Evolutionary conservation across 2,329 filamentous ascomycete genomes (phyloP).

Genomic region (Hawksworthiomyces lignivorus): DNA sequence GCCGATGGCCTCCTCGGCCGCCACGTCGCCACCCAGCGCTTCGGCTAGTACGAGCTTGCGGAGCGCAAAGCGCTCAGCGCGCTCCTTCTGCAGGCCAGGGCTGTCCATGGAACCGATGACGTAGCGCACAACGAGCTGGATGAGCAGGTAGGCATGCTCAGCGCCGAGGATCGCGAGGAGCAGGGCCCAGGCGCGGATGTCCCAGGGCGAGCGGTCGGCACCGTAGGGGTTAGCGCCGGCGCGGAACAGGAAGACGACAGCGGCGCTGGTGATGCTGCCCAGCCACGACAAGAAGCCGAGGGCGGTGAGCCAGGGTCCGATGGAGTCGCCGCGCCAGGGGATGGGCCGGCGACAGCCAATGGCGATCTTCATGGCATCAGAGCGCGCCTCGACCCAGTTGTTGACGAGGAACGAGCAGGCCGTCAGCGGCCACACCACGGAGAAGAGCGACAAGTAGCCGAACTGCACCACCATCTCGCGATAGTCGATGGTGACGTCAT

Average conservation of each 20-base stretch:
- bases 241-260: slow-evolving; percentile 84
- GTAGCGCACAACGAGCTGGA: slow-evolving; percentile 63
- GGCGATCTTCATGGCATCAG: slow-evolving; percentile 87
- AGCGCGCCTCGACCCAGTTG: slow-evolving; percentile 91
- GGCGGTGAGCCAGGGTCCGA: slow-evolving; percentile 84
- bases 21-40: slow-evolving; percentile 53
- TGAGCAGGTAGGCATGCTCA: slow-evolving; percentile 81
- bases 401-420: slow-evolving; percentile 84
- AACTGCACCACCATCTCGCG: slow-evolving; percentile 88
- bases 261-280: slow-evolving; percentile 78
- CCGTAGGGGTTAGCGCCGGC: slow-evolving; percentile 54
- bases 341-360: slow-evolving; percentile 81
- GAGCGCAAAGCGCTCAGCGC: slow-evolving; percentile 70
- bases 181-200: slow-evolving; percentile 72
- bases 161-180: slow-evolving; percentile 76
- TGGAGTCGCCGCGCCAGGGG: slow-evolving; percentile 84
- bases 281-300: slow-evolving; percentile 90
- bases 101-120: slow-evolving; percentile 76
- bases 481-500: slow-evolving; percentile 86
- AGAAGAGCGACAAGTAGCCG: slow-evolving; percentile 84
- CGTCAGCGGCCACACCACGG: slow-evolving; percentile 90
- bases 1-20: slow-evolving; percentile 39
- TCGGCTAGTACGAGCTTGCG: slow-evolving; percentile 74
- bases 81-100: slow-evolving; percentile 77
- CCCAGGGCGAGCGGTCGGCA: slow-evolving; percentile 56